Conservation (phyloP, 805 yeast genomes). For the Candida golubevii region DNA sequence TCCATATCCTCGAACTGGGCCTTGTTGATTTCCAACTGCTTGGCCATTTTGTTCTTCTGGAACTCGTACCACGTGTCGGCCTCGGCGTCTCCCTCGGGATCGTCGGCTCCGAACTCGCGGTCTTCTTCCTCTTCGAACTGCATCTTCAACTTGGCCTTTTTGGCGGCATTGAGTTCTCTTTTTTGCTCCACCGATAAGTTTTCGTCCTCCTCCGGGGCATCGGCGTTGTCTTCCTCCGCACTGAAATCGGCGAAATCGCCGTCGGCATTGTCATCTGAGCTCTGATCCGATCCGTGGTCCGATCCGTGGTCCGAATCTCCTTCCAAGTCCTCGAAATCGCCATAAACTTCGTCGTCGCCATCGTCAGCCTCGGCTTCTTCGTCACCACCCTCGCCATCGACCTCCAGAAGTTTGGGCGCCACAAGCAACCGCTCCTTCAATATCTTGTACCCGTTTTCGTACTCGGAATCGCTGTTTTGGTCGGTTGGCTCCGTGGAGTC, state of each 20-base stretch:
- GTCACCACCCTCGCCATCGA: conserved; percentile 21
- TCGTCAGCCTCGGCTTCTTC: conserved; percentile 30
- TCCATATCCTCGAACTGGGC: conserved; percentile 74
- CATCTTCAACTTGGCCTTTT: conserved; percentile 80
- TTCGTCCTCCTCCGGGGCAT: conserved; percentile 36
- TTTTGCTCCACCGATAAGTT: conserved; percentile 62
- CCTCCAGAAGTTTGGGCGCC: conserved; percentile 46
- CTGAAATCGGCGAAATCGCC: conserved; percentile 55
- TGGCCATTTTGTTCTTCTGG: conserved; percentile 95
- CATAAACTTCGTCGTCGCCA: conserved; percentile 37
- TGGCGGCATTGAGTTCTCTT: conserved; percentile 77
- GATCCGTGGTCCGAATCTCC: conserved; percentile 23
- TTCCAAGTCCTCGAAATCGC: conserved; percentile 41
- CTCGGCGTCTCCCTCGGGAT: conserved; percentile 65
- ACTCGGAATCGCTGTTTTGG: conserved; percentile 32
- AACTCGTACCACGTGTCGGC: conserved; percentile 97
- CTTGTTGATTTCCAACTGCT: conserved; percentile 90
- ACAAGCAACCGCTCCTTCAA: conserved; percentile 48
- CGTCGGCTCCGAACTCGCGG: conserved; percentile 64
- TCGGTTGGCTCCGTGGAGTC: conserved; percentile 6
- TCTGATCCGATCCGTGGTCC: conserved; percentile 23
- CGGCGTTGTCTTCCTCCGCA: conserved; percentile 46
- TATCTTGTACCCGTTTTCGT: conserved; percentile 36
- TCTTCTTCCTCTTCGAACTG: conserved; percentile 86
- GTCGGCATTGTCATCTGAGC: conserved; percentile 6